Evolutionary conservation across 2,329 filamentous ascomycete genomes (phyloP).

Genomic region (Paecilomyces dactylethromorphus): DNA sequence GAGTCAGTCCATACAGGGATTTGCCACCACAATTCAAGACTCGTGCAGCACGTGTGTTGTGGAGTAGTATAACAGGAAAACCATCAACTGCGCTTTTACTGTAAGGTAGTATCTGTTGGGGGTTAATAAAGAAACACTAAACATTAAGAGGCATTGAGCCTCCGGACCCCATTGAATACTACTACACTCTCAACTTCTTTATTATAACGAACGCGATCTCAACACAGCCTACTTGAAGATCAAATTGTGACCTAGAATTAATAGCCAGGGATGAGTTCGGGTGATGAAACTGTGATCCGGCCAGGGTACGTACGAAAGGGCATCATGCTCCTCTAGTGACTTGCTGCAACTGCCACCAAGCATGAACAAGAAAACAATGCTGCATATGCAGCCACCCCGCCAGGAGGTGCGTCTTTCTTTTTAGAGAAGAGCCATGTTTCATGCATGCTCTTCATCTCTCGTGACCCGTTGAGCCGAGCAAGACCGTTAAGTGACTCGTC

Average conservation of each 20-base stretch:
- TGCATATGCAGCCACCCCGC: background rate
- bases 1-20: background rate
- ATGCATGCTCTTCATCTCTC: background rate
- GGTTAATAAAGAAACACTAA: background rate
- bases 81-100: background rate
- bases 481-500: background rate
- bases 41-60: background rate
- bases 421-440: background rate
- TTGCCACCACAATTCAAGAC: background rate
- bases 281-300: background rate
- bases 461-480: background rate
- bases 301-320: background rate
- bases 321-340: background rate
- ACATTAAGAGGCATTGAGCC: background rate
- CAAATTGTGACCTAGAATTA: background rate
- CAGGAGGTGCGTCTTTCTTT: background rate
- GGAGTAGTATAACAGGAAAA: background rate
- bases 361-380: background rate
- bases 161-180: background rate
- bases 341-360: background rate
- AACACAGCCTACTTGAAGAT: background rate
- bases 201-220: background rate
- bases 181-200: background rate
- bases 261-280: background rate
- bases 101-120: background rate